These are phyloP conservation scores for Zygosaccharomyces pseudobailii DNA, from an alignment of 1,139 yeast genomes.

Conservation along the genomic window DNA sequence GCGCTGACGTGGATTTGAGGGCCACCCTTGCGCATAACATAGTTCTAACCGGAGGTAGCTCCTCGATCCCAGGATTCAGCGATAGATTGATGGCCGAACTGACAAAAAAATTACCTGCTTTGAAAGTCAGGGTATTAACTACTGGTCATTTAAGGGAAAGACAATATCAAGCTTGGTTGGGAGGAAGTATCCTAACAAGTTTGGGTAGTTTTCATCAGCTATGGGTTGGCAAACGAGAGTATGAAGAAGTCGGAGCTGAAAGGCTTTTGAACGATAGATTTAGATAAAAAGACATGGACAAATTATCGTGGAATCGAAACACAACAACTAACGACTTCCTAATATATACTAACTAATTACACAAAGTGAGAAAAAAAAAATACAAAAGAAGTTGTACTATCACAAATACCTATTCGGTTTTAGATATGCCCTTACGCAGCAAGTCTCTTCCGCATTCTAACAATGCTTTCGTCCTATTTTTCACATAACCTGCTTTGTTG, in stretches of 20 bases:
- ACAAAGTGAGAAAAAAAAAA: conserved; percentile 6
- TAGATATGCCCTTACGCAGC: conserved; percentile 35
- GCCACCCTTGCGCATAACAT: conserved; percentile 90
- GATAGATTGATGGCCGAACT: conserved; percentile 77
- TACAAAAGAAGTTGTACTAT: conserved; percentile 2
- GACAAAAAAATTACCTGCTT: conserved; percentile 74
- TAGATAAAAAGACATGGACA: conserved; percentile 39
- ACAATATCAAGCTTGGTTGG: conserved; percentile 87
- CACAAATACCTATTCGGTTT: conserved; percentile 12
- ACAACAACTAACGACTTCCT: conserved; percentile 4
- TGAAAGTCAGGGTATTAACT: conserved; percentile 83
- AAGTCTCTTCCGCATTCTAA: conserved; percentile 47
- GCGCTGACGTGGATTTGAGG: conserved; percentile 81
- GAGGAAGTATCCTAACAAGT: conserved; percentile 88
- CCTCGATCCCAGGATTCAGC: conserved; percentile 81
- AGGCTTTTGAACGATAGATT: conserved; percentile 70
- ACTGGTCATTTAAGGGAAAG: conserved; percentile 83
- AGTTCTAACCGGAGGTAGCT: conserved; percentile 84
- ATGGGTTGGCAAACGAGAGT: conserved; percentile 92
- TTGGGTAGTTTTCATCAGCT: conserved; percentile 94
- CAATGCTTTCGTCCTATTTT: conserved; percentile 46
- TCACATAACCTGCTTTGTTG: conserved; percentile 44
- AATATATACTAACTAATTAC: background rate
- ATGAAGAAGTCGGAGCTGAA: conserved; percentile 86
- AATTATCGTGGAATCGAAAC: too few relatives aligned